These are phyloP conservation scores for Phytophthora ramorum DNA, from an alignment of 352 stramenopile species.

Conservation along the genomic window DNA sequence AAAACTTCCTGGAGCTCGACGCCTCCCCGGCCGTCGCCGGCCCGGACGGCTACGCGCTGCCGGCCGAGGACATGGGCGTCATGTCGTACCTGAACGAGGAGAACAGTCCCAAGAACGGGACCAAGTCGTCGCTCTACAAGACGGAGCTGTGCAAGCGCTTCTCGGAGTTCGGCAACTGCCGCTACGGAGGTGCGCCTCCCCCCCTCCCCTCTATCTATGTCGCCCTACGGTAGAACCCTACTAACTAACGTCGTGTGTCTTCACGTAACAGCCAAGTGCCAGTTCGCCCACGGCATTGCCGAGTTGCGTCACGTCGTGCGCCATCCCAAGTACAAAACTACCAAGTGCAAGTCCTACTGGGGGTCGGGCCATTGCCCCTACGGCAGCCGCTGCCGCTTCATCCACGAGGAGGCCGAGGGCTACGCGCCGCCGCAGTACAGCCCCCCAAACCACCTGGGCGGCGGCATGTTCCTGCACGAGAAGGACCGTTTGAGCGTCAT, in stretches of 20 bases:
- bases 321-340: constrained; percentile 93
- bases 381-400: constrained; percentile 88
- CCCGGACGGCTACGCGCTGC: constrained; percentile 51
- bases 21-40: constrained; percentile 36
- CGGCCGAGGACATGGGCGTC: constrained; percentile 49
- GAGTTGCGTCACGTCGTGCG: constrained; percentile 87
- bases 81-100: constrained; percentile 74
- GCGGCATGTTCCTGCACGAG: constrained; percentile 69
- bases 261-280: constrained; percentile 73
- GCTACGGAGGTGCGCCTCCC: constrained; percentile 77
- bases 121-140: constrained; percentile 89
- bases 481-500: constrained; percentile 53
- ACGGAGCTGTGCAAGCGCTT: constrained; percentile 90
- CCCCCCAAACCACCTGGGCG: constrained; percentile 39
- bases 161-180: constrained; percentile 87
- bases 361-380: constrained; percentile 90
- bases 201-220: neutral
- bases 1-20: constrained; percentile 76
- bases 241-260: constrained; percentile 8
- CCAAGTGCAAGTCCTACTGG: constrained; percentile 92
- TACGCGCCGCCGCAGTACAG: constrained; percentile 66
- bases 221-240: neutral
- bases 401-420: constrained; percentile 83
- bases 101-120: constrained; percentile 85
- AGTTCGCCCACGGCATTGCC: constrained; percentile 84